A percentile compares a stretch with the other conserved stretches of the same genome.
phyloP scores from a whole-genome alignment of 345 rosid species.

The Ceriops zippeliana region DNA sequence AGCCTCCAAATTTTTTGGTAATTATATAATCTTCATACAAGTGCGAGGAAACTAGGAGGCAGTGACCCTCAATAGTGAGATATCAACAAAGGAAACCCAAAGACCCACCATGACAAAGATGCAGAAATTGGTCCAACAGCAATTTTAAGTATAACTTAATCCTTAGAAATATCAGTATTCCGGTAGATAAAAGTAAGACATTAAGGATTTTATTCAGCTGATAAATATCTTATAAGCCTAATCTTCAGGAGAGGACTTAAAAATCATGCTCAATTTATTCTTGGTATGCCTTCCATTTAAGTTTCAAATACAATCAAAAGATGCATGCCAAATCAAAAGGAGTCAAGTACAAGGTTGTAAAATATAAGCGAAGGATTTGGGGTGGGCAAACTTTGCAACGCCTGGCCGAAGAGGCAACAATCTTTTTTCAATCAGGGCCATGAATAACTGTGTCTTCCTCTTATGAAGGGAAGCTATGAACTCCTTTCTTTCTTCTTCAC shows the following conservation, averaged over 20 bases:
- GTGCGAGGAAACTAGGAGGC: too few species aligned
- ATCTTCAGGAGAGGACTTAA: background rate
- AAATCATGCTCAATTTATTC: background rate
- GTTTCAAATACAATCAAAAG: background rate
- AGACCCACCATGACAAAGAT: too few species aligned
- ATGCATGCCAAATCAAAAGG: background rate
- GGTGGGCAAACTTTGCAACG: slow-evolving; percentile 63
- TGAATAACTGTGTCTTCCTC: slow-evolving; percentile 81
- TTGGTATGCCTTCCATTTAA: background rate
- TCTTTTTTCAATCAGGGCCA: slow-evolving; percentile 84
- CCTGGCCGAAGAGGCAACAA: slow-evolving; percentile 90
- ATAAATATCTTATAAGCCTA: background rate
- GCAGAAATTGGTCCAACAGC: too few species aligned
- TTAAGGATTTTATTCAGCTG: background rate
- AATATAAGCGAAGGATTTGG: slow-evolving; percentile 16
- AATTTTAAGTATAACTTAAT: too few species aligned
- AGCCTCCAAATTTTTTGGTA: too few species aligned
- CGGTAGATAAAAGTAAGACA: background rate
- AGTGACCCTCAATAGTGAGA: too few species aligned
- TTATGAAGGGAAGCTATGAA: slow-evolving; percentile 91
- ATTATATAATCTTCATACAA: too few species aligned
- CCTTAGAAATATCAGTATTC: background rate
- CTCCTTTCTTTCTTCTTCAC: slow-evolving; percentile 78
- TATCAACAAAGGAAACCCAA: too few species aligned
- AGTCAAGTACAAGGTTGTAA: background rate